These are phyloP conservation scores for Hyphopichia wangnamkhiaoensis DNA, from an alignment of 1,139 yeast species.

Conservation along the genomic window DNA sequence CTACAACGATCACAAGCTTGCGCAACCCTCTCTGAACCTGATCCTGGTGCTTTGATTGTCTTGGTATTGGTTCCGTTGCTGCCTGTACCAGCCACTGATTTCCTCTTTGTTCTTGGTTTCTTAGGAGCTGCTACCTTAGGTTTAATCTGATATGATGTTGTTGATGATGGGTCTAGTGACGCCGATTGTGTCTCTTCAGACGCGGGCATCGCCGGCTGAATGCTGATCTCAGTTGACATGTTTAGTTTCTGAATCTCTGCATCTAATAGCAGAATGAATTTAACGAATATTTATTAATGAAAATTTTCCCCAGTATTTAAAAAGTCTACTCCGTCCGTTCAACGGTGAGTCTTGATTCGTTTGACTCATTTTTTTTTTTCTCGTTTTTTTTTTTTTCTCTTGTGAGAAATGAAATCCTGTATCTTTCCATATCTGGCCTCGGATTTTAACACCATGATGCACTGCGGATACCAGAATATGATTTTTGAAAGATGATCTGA, in stretches of 20 bases:
- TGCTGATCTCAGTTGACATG: not conserved
- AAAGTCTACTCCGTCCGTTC: too few relatives aligned
- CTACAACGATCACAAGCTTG: constrained; percentile 90
- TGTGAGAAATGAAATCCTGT: too few relatives aligned
- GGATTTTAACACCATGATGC: not conserved
- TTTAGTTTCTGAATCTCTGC: too few relatives aligned
- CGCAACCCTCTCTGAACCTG: constrained; percentile 59
- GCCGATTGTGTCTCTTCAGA: not conserved
- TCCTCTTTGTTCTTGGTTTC: not conserved
- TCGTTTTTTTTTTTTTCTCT: not conserved
- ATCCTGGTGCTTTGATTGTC: constrained; percentile 65
- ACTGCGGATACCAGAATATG: not conserved
- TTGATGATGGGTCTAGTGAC: not conserved
- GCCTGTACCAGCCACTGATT: not conserved
- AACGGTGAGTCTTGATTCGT: not conserved
- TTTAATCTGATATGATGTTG: not conserved
- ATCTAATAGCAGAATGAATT: too few relatives aligned
- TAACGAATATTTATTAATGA: too few relatives aligned
- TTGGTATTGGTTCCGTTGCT: constrained; percentile 33
- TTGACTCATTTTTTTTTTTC: constrained; percentile 1
- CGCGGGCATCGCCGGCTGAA: not conserved
- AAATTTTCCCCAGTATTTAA: constrained; percentile 1
- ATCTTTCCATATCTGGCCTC: not conserved
- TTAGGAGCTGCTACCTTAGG: not conserved
- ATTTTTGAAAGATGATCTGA: not conserved